These are phyloP conservation scores for Aspergillus floridensis DNA, from an alignment of 2,329 filamentous ascomycete species.

Conservation along the genomic window DNA sequence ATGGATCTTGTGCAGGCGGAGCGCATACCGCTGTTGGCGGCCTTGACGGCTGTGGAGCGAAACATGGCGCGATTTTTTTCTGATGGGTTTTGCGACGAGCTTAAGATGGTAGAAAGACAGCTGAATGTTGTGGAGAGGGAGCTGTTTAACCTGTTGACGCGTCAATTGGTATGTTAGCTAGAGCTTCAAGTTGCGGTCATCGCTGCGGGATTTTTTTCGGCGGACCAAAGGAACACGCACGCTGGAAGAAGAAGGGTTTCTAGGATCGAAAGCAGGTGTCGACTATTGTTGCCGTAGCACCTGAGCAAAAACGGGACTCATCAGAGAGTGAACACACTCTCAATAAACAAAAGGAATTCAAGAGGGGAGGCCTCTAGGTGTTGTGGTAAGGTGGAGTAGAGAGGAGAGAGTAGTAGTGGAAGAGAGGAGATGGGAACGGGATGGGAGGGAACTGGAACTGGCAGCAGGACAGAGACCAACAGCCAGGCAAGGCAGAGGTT, in stretches of 20 bases:
- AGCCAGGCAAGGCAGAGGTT: slow-evolving; percentile 6
- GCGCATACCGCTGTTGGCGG: slow-evolving; percentile 37
- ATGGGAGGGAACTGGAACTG: neutral
- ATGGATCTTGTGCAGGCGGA: slow-evolving; percentile 34
- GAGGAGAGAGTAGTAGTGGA: slow-evolving; percentile 4
- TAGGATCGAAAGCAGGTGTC: slow-evolving; percentile 35
- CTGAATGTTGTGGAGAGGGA: neutral
- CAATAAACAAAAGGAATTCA: slow-evolving; percentile 16
- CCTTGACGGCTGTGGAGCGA: slow-evolving; percentile 40
- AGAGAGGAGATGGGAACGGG: slow-evolving; percentile 9
- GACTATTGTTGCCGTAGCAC: slow-evolving; percentile 43
- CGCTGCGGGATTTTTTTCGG: slow-evolving; percentile 17
- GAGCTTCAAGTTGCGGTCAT: slow-evolving; percentile 2
- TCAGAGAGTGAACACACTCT: slow-evolving; percentile 40
- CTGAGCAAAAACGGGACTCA: slow-evolving; percentile 38
- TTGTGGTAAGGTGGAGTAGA: slow-evolving; percentile 14
- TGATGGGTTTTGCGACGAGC: neutral
- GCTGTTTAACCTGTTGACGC: slow-evolving; percentile 3
- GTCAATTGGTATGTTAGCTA: slow-evolving; percentile 7
- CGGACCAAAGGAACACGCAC: slow-evolving; percentile 25
- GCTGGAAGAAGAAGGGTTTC: slow-evolving; percentile 8
- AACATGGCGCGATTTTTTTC: slow-evolving; percentile 38
- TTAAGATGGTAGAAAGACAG: neutral
- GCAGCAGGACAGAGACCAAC: neutral
- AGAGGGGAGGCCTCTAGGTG: slow-evolving; percentile 6